Base-by-base conservation (phyloP, 1,284 basidiomycete species). In the Polyporus tsugae region DNA sequence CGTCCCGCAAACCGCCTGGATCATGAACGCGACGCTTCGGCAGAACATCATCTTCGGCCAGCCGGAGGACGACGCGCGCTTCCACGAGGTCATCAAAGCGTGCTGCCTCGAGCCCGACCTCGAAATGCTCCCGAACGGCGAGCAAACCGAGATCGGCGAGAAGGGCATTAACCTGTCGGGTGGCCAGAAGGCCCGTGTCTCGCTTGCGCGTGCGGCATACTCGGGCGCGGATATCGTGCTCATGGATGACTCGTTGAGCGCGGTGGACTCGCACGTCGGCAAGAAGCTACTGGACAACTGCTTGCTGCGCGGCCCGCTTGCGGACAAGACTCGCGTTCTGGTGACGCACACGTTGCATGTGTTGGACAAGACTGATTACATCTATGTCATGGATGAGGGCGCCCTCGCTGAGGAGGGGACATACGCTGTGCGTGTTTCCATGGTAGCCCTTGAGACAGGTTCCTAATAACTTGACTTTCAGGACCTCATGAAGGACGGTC, bases 61-160 rank as follows among this genome's bases (percentile, higher is more conserved):
- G 64, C 78, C 83, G 0, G 87, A 87, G 60, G 84, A 92, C 62
- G 86, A 89, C 52, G 77, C 81, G 46, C 88, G 86, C 69, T 86
- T 90, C 76, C 77, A 82, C 6, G 82, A 85, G 42, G 83, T 91
- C 65, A 79, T 92, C 62, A 74, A 84, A 25, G 87, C 92, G 0
- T 94, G 91, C 75, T 83, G 83, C 59, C 79, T 94, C 52, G 84
- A 87, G 69, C 88, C 87, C 61, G 92, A 94, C 76, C 80, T 94
- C 2, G 84, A 86, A 55, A 85, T 92, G 75, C 80, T 94, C 19
- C 87, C 90, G 1, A 78, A 91, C 63, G 89, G 89, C 3, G 90
- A 91, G 72, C 76, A 83, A 63, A 95, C 93, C 0, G 92, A 96
- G 78, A 93, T 97, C 38, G 95, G 95, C 35, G 95, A 96, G 80